These are phyloP conservation scores for Ganoderma meredithae DNA, from an alignment of 1,284 basidiomycete species.

Conservation along the genomic window DNA sequence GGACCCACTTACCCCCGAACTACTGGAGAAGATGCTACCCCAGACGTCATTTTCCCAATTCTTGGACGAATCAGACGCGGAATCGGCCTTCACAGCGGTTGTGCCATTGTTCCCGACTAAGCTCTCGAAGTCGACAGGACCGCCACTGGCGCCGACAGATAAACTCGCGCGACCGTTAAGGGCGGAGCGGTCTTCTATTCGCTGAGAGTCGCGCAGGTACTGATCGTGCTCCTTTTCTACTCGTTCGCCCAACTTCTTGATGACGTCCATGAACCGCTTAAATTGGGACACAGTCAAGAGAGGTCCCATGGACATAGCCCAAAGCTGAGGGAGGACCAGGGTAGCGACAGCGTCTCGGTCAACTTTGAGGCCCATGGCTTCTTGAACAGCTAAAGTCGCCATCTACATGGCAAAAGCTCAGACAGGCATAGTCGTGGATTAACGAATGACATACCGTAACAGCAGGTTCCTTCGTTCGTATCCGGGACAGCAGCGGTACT, in stretches of 20 bases:
- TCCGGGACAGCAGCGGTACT: slow-evolving; percentile 92
- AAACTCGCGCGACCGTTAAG: slow-evolving; percentile 40
- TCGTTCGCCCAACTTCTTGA: slow-evolving; percentile 75
- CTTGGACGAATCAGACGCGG: slow-evolving; percentile 47
- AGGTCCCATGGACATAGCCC: slow-evolving; percentile 98
- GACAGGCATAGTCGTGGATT: not conserved
- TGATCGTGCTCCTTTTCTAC: slow-evolving; percentile 89
- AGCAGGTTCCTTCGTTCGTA: slow-evolving; percentile 93
- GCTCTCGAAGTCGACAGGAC: slow-evolving; percentile 74
- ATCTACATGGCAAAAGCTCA: slow-evolving; percentile 56
- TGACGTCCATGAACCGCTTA: slow-evolving; percentile 85
- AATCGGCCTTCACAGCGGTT: slow-evolving; percentile 53
- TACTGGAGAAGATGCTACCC: slow-evolving; percentile 71
- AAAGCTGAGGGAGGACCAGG: slow-evolving; percentile 91
- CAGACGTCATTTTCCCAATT: slow-evolving; percentile 83
- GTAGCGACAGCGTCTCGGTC: slow-evolving; percentile 96
- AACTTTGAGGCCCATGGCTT: slow-evolving; percentile 95
- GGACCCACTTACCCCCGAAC: slow-evolving; percentile 46
- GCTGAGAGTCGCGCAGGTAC: slow-evolving; percentile 83
- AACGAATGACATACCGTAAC: slow-evolving; percentile 74
- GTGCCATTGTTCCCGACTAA: slow-evolving; percentile 64
- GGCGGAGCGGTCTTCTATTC: slow-evolving; percentile 80
- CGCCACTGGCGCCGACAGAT: slow-evolving; percentile 43
- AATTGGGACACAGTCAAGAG: slow-evolving; percentile 92
- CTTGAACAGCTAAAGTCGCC: slow-evolving; percentile 93